A percentile compares a stretch with the other conserved stretches of the same genome.
Conservation (phyloP, 2,329 filamentous ascomycete species). For the Passalora sequoiae region DNA sequence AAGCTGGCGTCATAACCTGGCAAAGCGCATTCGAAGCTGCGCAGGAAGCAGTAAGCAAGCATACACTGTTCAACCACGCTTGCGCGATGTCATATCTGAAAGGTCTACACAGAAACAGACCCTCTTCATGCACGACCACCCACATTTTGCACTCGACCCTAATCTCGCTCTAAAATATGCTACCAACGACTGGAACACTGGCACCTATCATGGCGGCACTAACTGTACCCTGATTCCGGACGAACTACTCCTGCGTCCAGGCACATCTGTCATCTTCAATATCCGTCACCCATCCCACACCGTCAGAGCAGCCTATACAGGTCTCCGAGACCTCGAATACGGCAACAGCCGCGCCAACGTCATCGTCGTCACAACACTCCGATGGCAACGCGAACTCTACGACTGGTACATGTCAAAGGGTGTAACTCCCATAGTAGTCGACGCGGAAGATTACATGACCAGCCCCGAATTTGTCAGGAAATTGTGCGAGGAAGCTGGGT, state of each 20-base stretch:
- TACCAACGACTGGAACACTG: neutral
- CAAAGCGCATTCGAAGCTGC: too few relatives aligned
- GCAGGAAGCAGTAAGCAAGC: too few relatives aligned
- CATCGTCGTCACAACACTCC: slow-evolving; percentile 27
- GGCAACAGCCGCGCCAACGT: slow-evolving; percentile 13
- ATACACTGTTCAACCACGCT: too few relatives aligned
- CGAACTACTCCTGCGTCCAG: neutral
- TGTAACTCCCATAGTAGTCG: slow-evolving; percentile 31
- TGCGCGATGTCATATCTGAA: too few relatives aligned
- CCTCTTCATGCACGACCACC: neutral
- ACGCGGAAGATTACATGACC: slow-evolving; percentile 38
- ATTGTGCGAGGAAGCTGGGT: slow-evolving; percentile 29
- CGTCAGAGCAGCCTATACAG: neutral
- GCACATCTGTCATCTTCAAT: neutral
- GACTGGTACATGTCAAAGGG: slow-evolving; percentile 30
- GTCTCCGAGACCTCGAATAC: neutral
- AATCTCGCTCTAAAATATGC: neutral
- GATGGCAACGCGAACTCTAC: slow-evolving; percentile 32
- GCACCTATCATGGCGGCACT: neutral
- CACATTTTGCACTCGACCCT: neutral
- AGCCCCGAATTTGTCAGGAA: slow-evolving; percentile 27
- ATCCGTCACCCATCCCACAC: neutral
- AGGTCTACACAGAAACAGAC: neutral
- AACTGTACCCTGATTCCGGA: neutral
- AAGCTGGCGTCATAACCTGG: too few relatives aligned